phyloP scores from a whole-genome alignment of 2,329 filamentous ascomycete genomes.

The Xylariales sp. region DNA sequence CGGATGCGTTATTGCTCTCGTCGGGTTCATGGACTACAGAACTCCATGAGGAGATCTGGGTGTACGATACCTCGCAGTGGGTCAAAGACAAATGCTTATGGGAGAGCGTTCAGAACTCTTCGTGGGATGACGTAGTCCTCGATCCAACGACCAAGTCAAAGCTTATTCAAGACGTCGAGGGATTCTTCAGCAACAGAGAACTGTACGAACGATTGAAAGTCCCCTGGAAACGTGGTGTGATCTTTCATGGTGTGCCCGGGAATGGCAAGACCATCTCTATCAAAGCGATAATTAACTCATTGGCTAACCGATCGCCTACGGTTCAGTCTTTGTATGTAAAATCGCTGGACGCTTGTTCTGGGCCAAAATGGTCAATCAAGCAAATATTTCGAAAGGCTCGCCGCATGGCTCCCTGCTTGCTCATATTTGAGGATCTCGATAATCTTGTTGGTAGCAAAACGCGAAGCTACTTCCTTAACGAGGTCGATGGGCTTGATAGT shows the following conservation, averaged over 20 bases:
- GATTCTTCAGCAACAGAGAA: slow-evolving; percentile 55
- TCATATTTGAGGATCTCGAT: slow-evolving; percentile 68
- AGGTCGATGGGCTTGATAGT: slow-evolving; percentile 61
- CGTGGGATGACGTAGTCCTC: slow-evolving; percentile 62
- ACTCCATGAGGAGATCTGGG: too few relatives aligned
- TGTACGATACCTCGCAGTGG: too few relatives aligned
- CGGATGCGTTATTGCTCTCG: too few relatives aligned
- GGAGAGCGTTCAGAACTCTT: slow-evolving; percentile 45
- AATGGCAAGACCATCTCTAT: slow-evolving; percentile 68
- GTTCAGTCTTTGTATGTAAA: slow-evolving; percentile 60
- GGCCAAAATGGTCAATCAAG: slow-evolving; percentile 35
- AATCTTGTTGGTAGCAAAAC: slow-evolving; percentile 54
- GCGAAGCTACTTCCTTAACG: slow-evolving; percentile 65
- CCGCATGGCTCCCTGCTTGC: slow-evolving; percentile 58
- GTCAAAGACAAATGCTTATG: slow-evolving; percentile 54
- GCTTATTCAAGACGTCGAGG: slow-evolving; percentile 55
- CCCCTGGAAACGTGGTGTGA: slow-evolving; percentile 66
- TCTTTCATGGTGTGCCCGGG: slow-evolving; percentile 58
- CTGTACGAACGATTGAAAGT: slow-evolving; percentile 57
- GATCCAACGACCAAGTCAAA: slow-evolving; percentile 59
- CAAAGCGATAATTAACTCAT: slow-evolving; percentile 63
- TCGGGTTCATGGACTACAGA: too few relatives aligned
- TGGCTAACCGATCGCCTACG: slow-evolving; percentile 46
- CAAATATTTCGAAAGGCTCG: slow-evolving; percentile 53
- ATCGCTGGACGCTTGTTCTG: slow-evolving; percentile 54